Conservation (phyloP, 2,329 filamentous ascomycete species). For the Lachnellula hyalina region DNA sequence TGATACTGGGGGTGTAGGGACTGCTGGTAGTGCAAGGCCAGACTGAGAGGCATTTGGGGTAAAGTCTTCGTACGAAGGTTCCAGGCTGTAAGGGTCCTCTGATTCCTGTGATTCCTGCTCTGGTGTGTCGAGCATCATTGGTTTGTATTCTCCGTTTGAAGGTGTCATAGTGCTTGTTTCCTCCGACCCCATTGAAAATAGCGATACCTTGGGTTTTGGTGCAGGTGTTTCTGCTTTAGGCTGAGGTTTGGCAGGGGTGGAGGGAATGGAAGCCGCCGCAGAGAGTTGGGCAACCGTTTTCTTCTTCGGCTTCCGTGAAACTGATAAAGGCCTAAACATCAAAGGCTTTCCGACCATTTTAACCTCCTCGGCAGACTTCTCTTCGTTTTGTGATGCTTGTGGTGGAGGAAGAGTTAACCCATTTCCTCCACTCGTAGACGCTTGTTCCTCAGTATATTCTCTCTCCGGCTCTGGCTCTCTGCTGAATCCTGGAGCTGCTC, state of each 20-base stretch:
- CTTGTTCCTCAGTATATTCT: conserved; percentile 22
- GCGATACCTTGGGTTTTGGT: conserved; percentile 57
- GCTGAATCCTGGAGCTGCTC: conserved; percentile 75
- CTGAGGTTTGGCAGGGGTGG: conserved; percentile 21
- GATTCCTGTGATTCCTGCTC: conserved; percentile 14
- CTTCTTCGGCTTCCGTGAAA: conserved; percentile 71
- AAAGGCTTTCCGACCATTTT: conserved; percentile 72
- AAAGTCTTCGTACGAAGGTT: conserved; percentile 29
- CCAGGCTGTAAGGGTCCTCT: conserved; percentile 9
- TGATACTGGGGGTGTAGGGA: conserved; percentile 25
- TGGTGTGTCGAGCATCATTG: conserved; percentile 40
- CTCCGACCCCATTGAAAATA: conserved; percentile 60
- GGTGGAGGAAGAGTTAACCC: conserved; percentile 38
- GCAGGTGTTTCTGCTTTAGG: conserved; percentile 25
- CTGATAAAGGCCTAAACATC: conserved; percentile 86
- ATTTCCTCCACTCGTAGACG: conserved; percentile 22
- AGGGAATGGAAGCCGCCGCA: conserved; percentile 17
- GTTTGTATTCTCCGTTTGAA: conserved; percentile 40
- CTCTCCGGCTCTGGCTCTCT: conserved; percentile 42
- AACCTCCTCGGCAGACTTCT: conserved; percentile 54
- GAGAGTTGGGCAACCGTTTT: conserved; percentile 34
- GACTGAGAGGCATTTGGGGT: conserved; percentile 22
- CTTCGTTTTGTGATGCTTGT: conserved; percentile 47
- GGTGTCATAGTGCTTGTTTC: conserved; percentile 7
- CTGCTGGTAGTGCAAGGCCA: conserved; percentile 15